phyloP scores from a whole-genome alignment of 257 asterid species.

The Asclepias syriaca region DNA sequence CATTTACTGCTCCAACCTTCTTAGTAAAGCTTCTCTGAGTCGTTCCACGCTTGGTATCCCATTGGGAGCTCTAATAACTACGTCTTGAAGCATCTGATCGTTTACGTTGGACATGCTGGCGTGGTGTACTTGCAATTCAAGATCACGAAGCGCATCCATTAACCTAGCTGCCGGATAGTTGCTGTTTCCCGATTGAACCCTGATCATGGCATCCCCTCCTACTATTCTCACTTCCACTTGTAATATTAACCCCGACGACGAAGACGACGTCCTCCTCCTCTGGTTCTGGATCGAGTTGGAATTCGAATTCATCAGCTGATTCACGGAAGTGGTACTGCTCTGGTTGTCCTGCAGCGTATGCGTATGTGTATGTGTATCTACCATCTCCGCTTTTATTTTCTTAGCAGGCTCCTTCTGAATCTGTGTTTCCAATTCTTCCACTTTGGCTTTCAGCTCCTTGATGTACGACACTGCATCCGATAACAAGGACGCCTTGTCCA shows the following conservation, averaged over 20 bases:
- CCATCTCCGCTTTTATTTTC: conserved; percentile 29
- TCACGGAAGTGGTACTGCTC: conserved; percentile 32
- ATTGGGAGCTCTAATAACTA: conserved; percentile 45
- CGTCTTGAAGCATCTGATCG: conserved; percentile 66
- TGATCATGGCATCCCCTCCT: conserved; percentile 65
- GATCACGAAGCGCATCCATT: conserved; percentile 58
- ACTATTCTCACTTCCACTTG: conserved; percentile 64
- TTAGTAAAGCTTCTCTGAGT: conserved; percentile 42
- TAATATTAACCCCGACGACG: background rate
- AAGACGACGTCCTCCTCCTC: background rate
- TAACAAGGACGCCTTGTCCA: conserved; percentile 78
- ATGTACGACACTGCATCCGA: conserved; percentile 84
- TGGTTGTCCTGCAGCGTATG: conserved; percentile 27
- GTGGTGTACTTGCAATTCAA: conserved; percentile 58
- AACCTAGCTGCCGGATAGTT: conserved; percentile 54
- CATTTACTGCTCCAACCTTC: conserved; percentile 21
- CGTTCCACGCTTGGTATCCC: conserved; percentile 32
- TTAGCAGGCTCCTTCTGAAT: background rate
- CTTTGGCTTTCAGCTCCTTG: conserved; percentile 49
- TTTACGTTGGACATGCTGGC: conserved; percentile 74
- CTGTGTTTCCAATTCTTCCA: conserved; percentile 44
- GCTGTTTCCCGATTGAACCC: conserved; percentile 55
- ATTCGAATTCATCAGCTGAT: conserved; percentile 8
- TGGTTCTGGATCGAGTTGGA: too few relatives aligned
- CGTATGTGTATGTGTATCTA: background rate